Conservation (phyloP, 768 basidiomycete species). For the Lanmaoa rubissima region DNA sequence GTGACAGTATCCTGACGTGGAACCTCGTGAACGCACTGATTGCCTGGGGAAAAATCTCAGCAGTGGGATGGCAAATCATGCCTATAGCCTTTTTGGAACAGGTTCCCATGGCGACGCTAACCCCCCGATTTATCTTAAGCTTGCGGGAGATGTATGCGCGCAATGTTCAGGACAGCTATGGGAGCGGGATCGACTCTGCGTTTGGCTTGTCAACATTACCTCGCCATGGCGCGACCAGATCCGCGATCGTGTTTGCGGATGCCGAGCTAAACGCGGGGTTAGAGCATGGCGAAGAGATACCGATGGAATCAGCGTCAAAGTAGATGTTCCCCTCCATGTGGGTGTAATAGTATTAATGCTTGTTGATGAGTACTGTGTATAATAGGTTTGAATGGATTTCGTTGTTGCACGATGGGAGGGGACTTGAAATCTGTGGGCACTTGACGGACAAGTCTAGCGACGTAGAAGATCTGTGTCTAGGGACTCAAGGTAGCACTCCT, state of each 20-base stretch:
- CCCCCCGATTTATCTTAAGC: constrained; percentile 5
- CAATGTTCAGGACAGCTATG: not conserved
- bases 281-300: not conserved
- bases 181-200: not conserved
- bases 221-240: not conserved
- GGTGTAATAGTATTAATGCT: not conserved
- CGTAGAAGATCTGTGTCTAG: no score
- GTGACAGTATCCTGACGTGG: not conserved
- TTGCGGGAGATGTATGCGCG: constrained; percentile 4
- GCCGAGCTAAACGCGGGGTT: not conserved
- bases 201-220: not conserved
- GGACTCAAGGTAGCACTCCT: not conserved
- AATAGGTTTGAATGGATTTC: no score
- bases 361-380: not conserved
- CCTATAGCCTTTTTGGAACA: not conserved
- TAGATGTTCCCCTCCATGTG: not conserved
- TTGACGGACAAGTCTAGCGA: no score
- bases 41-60: not conserved
- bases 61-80: not conserved
- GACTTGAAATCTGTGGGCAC: no score
- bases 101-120: not conserved
- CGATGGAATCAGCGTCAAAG: not conserved
- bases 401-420: no score
- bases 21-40: not conserved
- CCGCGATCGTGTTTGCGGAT: not conserved